Evolutionary conservation across 495 filamentous ascomycete species (phyloP).

Genomic region (Lasiosphaeris hirsuta): DNA sequence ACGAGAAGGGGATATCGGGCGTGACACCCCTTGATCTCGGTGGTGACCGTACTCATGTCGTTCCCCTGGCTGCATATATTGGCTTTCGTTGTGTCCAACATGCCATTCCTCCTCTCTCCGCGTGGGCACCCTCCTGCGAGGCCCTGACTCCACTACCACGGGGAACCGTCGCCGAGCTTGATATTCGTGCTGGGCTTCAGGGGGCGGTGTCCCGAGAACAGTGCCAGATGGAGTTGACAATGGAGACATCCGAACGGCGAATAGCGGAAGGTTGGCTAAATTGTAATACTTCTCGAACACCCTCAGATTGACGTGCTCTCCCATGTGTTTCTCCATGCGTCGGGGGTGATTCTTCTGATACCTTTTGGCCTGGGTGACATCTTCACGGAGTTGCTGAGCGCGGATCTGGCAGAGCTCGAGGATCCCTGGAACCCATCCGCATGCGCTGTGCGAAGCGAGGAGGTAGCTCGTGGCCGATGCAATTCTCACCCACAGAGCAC

Average conservation of each 20-base stretch:
- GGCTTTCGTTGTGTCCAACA: no score
- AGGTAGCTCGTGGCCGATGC: not conserved
- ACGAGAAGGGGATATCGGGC: no score
- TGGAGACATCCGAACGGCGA: not conserved
- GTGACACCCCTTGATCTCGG: no score
- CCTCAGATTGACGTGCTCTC: not conserved
- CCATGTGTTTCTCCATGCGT: not conserved
- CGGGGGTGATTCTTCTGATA: not conserved
- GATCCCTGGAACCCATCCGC: not conserved
- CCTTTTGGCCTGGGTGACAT: not conserved
- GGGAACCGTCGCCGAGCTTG: not conserved
- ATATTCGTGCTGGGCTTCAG: not conserved
- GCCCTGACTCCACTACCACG: not conserved
- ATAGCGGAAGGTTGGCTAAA: not conserved
- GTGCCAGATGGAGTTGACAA: not conserved
- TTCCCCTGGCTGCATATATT: no score
- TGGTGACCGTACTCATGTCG: no score
- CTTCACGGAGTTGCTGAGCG: not conserved
- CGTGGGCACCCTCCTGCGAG: not conserved
- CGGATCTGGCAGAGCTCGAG: not conserved
- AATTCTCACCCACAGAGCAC: conserved; percentile 1
- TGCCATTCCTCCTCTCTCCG: not conserved
- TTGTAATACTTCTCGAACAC: not conserved
- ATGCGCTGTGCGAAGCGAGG: not conserved
- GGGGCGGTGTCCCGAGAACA: not conserved